Conservation (phyloP, 176 grass and related monocot species). For the Rhynchospora pubera region DNA sequence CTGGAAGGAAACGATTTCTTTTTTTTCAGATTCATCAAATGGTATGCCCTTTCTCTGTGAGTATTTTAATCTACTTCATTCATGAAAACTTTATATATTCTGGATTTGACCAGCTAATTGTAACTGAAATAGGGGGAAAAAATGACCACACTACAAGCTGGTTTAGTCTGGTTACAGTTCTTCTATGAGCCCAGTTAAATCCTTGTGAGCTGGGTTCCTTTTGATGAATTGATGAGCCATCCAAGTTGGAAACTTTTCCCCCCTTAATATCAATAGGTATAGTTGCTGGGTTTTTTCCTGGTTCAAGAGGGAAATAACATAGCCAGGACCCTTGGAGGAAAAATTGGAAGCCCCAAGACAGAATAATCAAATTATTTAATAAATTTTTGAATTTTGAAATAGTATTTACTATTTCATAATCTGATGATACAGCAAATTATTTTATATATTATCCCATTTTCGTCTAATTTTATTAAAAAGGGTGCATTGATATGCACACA, state of each 20-base stretch:
- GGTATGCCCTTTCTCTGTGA: constrained; percentile 34
- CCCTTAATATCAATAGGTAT: neutral
- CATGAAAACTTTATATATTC: constrained; percentile 14
- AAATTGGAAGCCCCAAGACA: neutral
- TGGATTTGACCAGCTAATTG: neutral
- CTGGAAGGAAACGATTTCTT: constrained; percentile 63
- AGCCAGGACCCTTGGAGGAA: neutral
- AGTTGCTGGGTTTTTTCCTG: constrained; percentile 1
- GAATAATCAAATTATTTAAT: neutral
- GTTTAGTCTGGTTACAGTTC: neutral
- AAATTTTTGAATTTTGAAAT: neutral
- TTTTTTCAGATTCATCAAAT: constrained; percentile 61
- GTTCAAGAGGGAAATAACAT: neutral
- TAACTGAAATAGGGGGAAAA: neutral
- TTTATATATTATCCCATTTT: neutral
- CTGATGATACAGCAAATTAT: neutral
- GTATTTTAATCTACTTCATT: constrained; percentile 8
- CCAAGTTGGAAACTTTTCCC: neutral
- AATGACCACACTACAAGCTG: neutral
- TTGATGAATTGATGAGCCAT: neutral
- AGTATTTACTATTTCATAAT: neutral
- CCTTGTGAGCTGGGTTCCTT: neutral
- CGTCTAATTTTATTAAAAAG: neutral
- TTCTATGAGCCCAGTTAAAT: neutral
- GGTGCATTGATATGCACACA: neutral